A percentile compares a stretch with the other conserved stretches of the same genome.
These are phyloP conservation scores for Backusella australiensis DNA, from an alignment of 192 early-diverging fungal species.

Conservation along the genomic window DNA sequence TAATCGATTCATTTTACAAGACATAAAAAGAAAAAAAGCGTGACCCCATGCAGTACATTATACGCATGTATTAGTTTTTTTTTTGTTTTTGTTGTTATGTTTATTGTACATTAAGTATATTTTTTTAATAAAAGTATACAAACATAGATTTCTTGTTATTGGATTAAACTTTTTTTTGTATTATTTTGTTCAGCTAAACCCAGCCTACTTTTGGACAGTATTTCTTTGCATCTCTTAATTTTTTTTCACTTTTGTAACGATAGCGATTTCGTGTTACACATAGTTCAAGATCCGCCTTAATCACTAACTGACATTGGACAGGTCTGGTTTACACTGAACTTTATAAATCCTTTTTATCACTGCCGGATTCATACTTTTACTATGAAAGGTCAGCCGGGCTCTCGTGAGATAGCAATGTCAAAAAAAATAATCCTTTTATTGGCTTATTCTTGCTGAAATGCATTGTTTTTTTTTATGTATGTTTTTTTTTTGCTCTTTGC, in stretches of 20 bases:
- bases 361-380: not conserved
- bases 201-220: not conserved
- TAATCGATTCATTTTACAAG: not conserved
- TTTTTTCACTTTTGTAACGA: conserved; percentile 1
- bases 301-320: not conserved
- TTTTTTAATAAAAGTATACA: not conserved
- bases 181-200: not conserved
- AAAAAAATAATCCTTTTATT: not conserved
- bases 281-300: conserved; percentile 1
- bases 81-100: not conserved
- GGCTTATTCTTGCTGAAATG: not conserved
- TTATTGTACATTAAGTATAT: not conserved
- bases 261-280: not conserved
- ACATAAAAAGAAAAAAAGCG: not conserved
- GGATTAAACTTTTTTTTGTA: not conserved
- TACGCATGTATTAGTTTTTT: conserved; percentile 1
- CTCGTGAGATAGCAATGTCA: conserved; percentile 3
- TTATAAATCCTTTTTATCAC: not conserved
- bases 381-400: not conserved
- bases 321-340: not conserved
- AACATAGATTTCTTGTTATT: not conserved
- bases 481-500: not conserved
- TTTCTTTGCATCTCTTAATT: not conserved
- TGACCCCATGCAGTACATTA: not conserved
- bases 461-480: not conserved